Conservation (phyloP, 805 yeast species). For the Candida dajiaensis region DNA sequence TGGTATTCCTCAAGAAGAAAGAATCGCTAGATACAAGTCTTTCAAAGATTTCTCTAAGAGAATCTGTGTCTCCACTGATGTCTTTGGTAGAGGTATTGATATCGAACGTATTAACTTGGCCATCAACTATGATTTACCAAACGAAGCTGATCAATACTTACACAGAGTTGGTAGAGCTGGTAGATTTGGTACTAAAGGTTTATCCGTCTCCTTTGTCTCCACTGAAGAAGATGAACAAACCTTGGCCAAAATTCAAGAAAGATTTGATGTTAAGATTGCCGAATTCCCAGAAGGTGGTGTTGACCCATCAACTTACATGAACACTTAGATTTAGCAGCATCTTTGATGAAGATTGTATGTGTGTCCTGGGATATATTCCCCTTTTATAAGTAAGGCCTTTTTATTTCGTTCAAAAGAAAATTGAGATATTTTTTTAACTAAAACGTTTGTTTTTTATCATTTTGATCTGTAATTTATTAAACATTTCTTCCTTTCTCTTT, state of each 20-base stretch:
- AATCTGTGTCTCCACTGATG: slow-evolving; percentile 97
- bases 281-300: slow-evolving; percentile 98
- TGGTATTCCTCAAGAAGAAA: slow-evolving; percentile 93
- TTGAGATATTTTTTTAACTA: background rate
- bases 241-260: slow-evolving; percentile 86
- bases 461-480: no score
- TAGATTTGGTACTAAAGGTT: slow-evolving; percentile 99
- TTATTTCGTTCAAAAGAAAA: background rate
- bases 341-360: background rate
- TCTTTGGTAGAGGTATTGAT: slow-evolving; percentile 99
- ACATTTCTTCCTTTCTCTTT: no score
- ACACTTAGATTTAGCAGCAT: slow-evolving; percentile 49
- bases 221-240: slow-evolving; percentile 85
- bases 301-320: slow-evolving; percentile 97
- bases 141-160: slow-evolving; percentile 94
- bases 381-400: no score
- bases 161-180: slow-evolving; percentile 99
- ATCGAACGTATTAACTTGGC: slow-evolving; percentile 98
- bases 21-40: slow-evolving; percentile 92
- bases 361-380: background rate
- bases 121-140: slow-evolving; percentile 94
- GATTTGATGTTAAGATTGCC: slow-evolving; percentile 92
- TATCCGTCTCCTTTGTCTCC: slow-evolving; percentile 86
- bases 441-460: background rate
- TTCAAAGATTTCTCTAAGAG: slow-evolving; percentile 98